phyloP scores from a whole-genome alignment of 441 rosid genomes.

The Erysimum cheiri region DNA sequence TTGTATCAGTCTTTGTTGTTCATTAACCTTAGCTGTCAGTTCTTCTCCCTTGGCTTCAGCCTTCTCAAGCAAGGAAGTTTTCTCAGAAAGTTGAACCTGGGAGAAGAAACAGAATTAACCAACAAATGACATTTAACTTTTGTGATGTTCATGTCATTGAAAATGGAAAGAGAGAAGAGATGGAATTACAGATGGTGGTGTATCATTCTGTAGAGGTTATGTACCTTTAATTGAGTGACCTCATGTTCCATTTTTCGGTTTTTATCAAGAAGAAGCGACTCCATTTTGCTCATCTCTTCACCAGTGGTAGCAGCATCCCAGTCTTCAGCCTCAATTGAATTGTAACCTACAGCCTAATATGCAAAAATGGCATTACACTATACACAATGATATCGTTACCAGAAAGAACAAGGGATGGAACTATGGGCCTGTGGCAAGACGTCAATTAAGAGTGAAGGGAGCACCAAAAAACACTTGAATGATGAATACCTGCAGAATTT shows the following conservation, averaged over 20 bases:
- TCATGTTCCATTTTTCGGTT: conserved; percentile 98
- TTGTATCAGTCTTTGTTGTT: conserved; percentile 89
- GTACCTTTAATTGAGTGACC: conserved; percentile 91
- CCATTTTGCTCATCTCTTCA: conserved; percentile 99
- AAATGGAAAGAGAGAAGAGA: conserved; percentile 19
- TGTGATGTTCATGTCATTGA: conserved; percentile 1
- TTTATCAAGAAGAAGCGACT: conserved; percentile 98
- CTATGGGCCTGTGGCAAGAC: conserved; percentile 17
- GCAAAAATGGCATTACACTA: conserved; percentile 26
- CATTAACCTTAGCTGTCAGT: conserved; percentile 72
- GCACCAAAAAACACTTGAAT: conserved; percentile 13
- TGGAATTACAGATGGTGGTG: conserved; percentile 20
- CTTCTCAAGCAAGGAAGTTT: conserved; percentile 72
- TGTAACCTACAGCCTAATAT: conserved; percentile 92
- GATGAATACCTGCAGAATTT: conserved; percentile 87
- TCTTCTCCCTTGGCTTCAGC: conserved; percentile 81
- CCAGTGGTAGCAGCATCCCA: conserved; percentile 97
- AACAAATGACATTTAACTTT: conserved; percentile 21
- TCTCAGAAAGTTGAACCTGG: conserved; percentile 93
- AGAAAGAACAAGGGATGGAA: conserved; percentile 21
- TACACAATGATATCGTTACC: conserved; percentile 21
- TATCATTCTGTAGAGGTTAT: conserved; percentile 19
- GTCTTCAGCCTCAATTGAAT: conserved; percentile 98
- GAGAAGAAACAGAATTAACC: conserved; percentile 29
- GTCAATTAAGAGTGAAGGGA: background rate